Percentiles rank a stretch among this genome's conserved stretches.
Conservation (phyloP, 345 rosid species). For the Ceriops zippeliana region DNA sequence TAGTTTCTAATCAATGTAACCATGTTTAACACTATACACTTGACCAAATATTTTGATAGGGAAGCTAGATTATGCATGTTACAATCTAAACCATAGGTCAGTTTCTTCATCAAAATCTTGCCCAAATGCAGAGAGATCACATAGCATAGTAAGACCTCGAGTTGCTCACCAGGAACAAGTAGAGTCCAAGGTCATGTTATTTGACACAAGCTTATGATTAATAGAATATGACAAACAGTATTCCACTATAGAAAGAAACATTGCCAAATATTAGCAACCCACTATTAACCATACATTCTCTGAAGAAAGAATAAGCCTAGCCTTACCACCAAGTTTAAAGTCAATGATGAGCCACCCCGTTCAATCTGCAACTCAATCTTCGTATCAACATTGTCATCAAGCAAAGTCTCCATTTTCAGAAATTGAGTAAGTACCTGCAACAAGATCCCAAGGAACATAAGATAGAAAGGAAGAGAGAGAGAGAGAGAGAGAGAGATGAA, state of each 20-base stretch:
- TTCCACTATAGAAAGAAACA: background rate
- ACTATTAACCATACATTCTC: background rate
- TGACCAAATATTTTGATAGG: no score
- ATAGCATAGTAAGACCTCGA: no score
- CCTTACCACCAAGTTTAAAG: constrained; percentile 65
- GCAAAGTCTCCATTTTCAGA: constrained; percentile 68
- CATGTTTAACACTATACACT: no score
- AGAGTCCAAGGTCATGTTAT: no score
- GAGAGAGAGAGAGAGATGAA: background rate
- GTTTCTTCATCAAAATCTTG: no score
- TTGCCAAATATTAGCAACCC: background rate
- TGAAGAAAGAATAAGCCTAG: constrained; percentile 28
- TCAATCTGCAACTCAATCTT: constrained; percentile 66
- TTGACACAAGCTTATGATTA: no score
- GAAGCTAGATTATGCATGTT: no score
- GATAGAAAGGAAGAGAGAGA: constrained; percentile 7
- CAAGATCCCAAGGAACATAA: constrained; percentile 21
- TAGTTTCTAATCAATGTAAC: no score
- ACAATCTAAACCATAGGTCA: no score
- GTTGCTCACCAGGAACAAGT: no score
- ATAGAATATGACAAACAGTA: no score
- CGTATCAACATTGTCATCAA: constrained; percentile 74
- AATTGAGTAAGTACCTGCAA: constrained; percentile 83
- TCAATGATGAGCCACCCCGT: constrained; percentile 77
- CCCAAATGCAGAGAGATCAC: no score